A percentile compares a stretch with the other conserved stretches of the same genome.
phyloP scores from a whole-genome alignment of 371 early-diverging fungal species.

The Rhizopus stolonifer region DNA sequence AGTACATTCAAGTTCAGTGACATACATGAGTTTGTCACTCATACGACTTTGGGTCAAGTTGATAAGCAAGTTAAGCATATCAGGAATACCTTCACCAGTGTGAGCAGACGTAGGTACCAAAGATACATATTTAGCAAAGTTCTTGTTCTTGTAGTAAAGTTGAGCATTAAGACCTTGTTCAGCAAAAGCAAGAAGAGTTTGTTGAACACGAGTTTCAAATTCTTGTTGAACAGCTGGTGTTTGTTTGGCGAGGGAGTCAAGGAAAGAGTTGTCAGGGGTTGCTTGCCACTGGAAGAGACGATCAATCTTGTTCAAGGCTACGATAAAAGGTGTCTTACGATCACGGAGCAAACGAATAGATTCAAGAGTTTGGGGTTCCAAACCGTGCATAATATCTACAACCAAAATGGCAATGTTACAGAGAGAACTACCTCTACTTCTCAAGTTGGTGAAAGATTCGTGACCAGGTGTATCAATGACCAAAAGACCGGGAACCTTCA shows the following conservation, averaged over 20 bases:
- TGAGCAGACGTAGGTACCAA: conserved; percentile 99
- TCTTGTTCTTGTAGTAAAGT: conserved; percentile 96
- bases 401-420: conserved; percentile 99
- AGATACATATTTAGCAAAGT: conserved; percentile 94
- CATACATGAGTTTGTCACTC: conserved; percentile 95
- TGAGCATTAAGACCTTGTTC: conserved; percentile 97
- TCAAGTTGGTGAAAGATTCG: conserved; percentile 99
- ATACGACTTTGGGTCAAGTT: conserved; percentile 95
- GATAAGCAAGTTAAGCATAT: conserved; percentile 93
- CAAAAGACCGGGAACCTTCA: conserved; percentile 97
- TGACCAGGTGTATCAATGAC: conserved; percentile 99
- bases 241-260: conserved; percentile 82
- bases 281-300: conserved; percentile 97
- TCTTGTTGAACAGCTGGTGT: conserved; percentile 76
- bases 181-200: conserved; percentile 90
- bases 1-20: conserved; percentile 97
- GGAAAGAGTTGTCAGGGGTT: conserved; percentile 81
- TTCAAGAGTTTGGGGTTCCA: conserved; percentile 99
- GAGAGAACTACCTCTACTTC: conserved; percentile 98
- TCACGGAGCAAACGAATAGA: conserved; percentile 93
- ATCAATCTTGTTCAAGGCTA: conserved; percentile 99
- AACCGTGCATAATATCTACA: conserved; percentile 99
- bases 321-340: conserved; percentile 99
- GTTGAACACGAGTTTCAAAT: conserved; percentile 85
- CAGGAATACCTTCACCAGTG: conserved; percentile 99